These are phyloP conservation scores for Saccharomycopsis guyanensis DNA, from an alignment of 805 yeast genomes.

Conservation along the genomic window DNA sequence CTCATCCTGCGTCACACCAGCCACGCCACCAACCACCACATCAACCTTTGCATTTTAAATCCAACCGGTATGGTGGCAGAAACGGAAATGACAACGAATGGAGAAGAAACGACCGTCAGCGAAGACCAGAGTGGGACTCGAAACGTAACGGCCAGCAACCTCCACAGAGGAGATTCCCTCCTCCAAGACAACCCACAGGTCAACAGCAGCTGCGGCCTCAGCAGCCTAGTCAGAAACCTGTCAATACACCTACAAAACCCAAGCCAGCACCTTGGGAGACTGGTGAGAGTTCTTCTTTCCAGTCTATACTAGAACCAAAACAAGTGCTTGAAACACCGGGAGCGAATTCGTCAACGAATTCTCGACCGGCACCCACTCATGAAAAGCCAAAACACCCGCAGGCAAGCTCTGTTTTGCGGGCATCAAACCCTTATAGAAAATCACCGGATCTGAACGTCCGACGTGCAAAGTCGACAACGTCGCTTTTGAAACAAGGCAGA, in stretches of 20 bases:
- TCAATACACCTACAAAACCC: not conserved
- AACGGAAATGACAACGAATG: not conserved
- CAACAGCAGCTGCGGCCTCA: not conserved
- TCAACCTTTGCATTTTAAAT: too few relatives aligned
- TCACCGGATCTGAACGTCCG: too few relatives aligned
- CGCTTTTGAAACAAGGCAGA: too few relatives aligned
- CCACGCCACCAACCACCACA: too few relatives aligned
- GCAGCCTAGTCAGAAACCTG: not conserved
- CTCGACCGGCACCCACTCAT: too few relatives aligned
- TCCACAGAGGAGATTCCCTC: not conserved
- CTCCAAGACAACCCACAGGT: not conserved
- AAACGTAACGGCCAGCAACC: not conserved
- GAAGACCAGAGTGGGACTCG: not conserved
- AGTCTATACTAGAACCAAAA: too few relatives aligned
- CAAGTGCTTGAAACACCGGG: too few relatives aligned
- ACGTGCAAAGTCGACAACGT: too few relatives aligned
- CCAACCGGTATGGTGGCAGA: not conserved
- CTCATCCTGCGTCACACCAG: too few relatives aligned
- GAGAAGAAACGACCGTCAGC: not conserved
- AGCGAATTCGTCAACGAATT: too few relatives aligned
- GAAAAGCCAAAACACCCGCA: too few relatives aligned
- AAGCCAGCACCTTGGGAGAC: not conserved
- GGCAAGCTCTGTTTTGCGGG: not conserved
- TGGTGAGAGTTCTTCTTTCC: too few relatives aligned
- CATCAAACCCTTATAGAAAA: not conserved